Conservation (phyloP, 495 filamentous ascomycete genomes). For the Penicillium atrosanguineum region DNA sequence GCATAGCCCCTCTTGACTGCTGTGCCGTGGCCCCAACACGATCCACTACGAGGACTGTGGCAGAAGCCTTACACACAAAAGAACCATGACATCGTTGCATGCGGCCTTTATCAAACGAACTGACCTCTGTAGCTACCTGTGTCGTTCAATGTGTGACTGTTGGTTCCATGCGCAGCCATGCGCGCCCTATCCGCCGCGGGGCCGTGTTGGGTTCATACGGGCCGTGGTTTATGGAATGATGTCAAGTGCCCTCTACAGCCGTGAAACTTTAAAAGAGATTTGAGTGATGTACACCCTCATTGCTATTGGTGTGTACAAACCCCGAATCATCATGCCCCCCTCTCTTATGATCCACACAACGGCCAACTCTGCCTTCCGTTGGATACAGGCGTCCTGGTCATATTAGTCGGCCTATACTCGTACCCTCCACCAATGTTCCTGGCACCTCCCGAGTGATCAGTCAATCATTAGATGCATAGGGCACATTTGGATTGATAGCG, state of each 20-base stretch:
- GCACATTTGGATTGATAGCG: not conserved
- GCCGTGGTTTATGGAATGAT: slow-evolving; percentile 21
- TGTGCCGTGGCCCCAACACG: slow-evolving; percentile 6
- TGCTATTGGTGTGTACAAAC: slow-evolving; percentile 5
- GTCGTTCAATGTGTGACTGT: slow-evolving; percentile 10
- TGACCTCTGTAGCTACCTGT: slow-evolving; percentile 3
- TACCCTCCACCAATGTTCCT: not conserved
- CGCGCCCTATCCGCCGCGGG: slow-evolving; percentile 19
- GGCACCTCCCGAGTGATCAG: slow-evolving; percentile 16
- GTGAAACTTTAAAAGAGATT: slow-evolving; percentile 28
- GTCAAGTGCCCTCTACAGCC: slow-evolving; percentile 32
- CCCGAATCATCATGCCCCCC: slow-evolving; percentile 12
- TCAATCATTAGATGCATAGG: slow-evolving; percentile 25
- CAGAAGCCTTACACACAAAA: slow-evolving; percentile 8
- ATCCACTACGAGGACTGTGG: slow-evolving; percentile 13
- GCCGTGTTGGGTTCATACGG: slow-evolving; percentile 18
- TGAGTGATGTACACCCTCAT: slow-evolving; percentile 4
- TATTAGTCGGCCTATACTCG: not conserved
- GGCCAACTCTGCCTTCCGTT: slow-evolving; percentile 30
- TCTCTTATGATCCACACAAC: slow-evolving; percentile 33
- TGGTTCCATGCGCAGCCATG: slow-evolving; percentile 29
- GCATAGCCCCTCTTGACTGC: not conserved
- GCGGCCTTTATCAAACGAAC: slow-evolving; percentile 28
- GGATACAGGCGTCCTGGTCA: slow-evolving; percentile 7
- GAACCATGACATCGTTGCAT: not conserved